Conservation (phyloP, 2,329 filamentous ascomycete genomes). For the Claviceps digitariae region DNA sequence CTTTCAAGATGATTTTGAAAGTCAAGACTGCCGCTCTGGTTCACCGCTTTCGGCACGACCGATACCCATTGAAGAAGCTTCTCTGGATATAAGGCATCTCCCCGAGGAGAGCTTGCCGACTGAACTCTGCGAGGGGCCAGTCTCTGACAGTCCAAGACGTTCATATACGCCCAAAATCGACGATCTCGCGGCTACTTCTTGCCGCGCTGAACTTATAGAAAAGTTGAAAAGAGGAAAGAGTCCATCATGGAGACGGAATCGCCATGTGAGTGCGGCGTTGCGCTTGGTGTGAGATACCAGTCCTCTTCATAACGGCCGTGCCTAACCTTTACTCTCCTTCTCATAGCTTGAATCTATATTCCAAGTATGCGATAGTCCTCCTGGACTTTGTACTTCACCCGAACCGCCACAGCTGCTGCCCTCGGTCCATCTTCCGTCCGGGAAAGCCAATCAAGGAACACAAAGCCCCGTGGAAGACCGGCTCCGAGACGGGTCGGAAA, state of each 20-base stretch:
- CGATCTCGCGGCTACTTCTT: conserved; percentile 27
- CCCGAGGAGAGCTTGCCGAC: conserved; percentile 50
- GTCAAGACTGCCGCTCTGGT: conserved; percentile 14
- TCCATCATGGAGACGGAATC: conserved; percentile 57
- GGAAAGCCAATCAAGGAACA: conserved; percentile 20
- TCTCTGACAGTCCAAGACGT: conserved; percentile 28
- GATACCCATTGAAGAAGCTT: conserved; percentile 8
- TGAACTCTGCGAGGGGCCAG: conserved; percentile 45
- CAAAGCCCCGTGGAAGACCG: conserved; percentile 22
- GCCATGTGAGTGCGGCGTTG: conserved; percentile 35
- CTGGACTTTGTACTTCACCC: conserved; percentile 19
- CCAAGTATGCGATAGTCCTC: conserved; percentile 12
- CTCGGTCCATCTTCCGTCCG: conserved; percentile 34
- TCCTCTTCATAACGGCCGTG: background rate
- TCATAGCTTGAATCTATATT: conserved; percentile 26
- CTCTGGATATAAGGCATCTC: conserved; percentile 17
- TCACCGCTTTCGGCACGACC: conserved; percentile 12
- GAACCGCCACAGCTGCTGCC: conserved; percentile 29
- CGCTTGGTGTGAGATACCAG: background rate
- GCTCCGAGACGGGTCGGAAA: conserved; percentile 44
- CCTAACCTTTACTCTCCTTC: background rate
- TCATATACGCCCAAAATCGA: conserved; percentile 12
- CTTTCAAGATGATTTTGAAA: conserved; percentile 37
- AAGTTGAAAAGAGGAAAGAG: conserved; percentile 68
- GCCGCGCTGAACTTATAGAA: conserved; percentile 70